Evolutionary conservation across 306 rosid species (phyloP).

Genomic region (apple (Malus domestica)): DNA sequence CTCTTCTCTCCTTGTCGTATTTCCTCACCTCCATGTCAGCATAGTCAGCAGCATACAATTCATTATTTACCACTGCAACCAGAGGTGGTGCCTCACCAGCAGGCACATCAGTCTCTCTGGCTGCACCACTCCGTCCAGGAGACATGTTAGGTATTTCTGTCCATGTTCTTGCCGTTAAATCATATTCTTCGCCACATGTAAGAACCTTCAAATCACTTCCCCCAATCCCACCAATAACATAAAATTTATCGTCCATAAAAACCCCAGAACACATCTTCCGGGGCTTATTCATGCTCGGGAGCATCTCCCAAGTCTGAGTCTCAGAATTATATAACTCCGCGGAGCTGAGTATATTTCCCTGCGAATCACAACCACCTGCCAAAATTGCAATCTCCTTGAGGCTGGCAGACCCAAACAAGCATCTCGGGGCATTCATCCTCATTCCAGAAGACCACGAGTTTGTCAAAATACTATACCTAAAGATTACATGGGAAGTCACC

Average conservation of each 20-base stretch:
- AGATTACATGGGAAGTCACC: slow-evolving; percentile 54
- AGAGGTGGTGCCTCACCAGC: slow-evolving; percentile 86
- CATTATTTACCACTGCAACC: slow-evolving; percentile 76
- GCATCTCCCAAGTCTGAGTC: slow-evolving; percentile 59
- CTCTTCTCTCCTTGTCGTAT: slow-evolving; percentile 45
- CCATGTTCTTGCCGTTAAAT: slow-evolving; percentile 63
- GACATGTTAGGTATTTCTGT: slow-evolving; percentile 80
- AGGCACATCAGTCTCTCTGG: slow-evolving; percentile 45
- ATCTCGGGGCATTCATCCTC: slow-evolving; percentile 81
- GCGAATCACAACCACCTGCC: slow-evolving; percentile 90
- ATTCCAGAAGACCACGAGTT: slow-evolving; percentile 79
- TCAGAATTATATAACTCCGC: slow-evolving; percentile 84
- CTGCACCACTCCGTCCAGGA: slow-evolving; percentile 53
- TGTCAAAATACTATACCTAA: slow-evolving; percentile 75
- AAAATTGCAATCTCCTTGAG: slow-evolving; percentile 81
- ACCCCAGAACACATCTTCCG: slow-evolving; percentile 94
- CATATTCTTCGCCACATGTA: slow-evolving; percentile 75
- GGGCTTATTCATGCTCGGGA: slow-evolving; percentile 69
- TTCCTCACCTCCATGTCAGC: slow-evolving; percentile 83
- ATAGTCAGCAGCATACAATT: slow-evolving; percentile 77
- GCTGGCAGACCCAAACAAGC: slow-evolving; percentile 93
- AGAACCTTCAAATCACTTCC: slow-evolving; percentile 60
- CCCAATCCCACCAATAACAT: slow-evolving; percentile 81
- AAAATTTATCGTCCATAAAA: slow-evolving; percentile 78
- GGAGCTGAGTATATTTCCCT: slow-evolving; percentile 56